Base-by-base conservation (phyloP, 2,329 filamentous ascomycete genomes). In the Corinectria fuckeliana region DNA sequence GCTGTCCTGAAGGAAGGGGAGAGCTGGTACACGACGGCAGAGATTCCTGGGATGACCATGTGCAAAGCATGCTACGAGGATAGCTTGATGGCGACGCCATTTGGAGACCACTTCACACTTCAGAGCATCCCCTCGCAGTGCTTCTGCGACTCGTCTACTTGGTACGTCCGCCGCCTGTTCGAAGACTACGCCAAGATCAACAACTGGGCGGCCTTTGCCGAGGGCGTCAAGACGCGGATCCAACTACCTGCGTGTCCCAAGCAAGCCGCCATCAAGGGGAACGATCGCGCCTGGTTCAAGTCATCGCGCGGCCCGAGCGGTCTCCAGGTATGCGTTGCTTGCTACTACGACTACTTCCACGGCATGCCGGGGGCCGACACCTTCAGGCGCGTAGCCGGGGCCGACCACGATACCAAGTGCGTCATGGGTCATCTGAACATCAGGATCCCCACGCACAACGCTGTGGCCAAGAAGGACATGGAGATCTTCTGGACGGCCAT, bases 61-160 rank as follows among this genome's bases (percentile, higher is more conserved):
- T 80, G 78, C 48, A 73, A 74, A 8, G 65, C 74, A 4, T 80
- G 78, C 61, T 78, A 75, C 42, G 72, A 74, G 14, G 74, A 78
- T 50, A 56, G 71, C n/a, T 68, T 80, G 11, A 61, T 65, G 39
- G 51, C 60, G 2, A 75, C 73, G 0, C 48, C 50, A 0, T 75
- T 78, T 58, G 64, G 65, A 2, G 34, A 63, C 34, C 56, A 69
- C 5, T 81, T 79, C 45, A 34, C 36, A 4, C 62, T 69, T 1
- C 25, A 60, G 11, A 20, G 16, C 1, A 34, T 34, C 1, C 18
- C 60, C 21, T 41, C 50, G 0, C 51, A 45, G 2, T 55, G 57
- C 14, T 64, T 58, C 14, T 80, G 77, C 56, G 77, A 77, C 36
- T 44, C 78, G 2, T 67, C 71, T 5, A 26, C 71, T 5, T 70